A percentile compares a stretch with the other conserved stretches of the same genome.
Conservation (phyloP, 179 eudicot genomes). For the Nepenthes alata region DNA sequence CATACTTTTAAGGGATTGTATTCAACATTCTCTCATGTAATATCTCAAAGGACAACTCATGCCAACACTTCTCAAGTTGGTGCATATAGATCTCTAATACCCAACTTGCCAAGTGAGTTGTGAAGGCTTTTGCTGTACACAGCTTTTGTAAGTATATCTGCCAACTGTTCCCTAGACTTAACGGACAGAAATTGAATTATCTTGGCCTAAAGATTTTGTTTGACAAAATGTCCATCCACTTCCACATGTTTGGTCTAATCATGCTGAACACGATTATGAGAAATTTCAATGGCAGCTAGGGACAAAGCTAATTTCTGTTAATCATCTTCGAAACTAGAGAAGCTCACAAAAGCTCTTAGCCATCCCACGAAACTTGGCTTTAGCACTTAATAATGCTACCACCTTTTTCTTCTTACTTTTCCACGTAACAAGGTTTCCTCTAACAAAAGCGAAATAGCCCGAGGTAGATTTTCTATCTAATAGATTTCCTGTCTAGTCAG, state of each 20-base stretch:
- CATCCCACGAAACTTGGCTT: background rate
- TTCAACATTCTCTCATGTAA: too few relatives aligned
- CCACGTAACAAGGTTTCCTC: background rate
- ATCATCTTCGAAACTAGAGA: background rate
- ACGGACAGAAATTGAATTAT: too few relatives aligned
- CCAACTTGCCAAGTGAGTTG: background rate
- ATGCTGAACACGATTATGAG: too few relatives aligned
- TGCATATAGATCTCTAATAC: background rate
- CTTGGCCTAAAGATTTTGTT: too few relatives aligned
- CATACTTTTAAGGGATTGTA: too few relatives aligned
- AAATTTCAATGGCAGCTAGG: background rate
- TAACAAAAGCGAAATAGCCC: background rate
- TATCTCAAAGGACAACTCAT: background rate
- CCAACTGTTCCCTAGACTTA: too few relatives aligned
- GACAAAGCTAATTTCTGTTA: background rate
- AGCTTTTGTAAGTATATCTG: too few relatives aligned
- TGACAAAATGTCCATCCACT: too few relatives aligned
- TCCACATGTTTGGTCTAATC: too few relatives aligned
- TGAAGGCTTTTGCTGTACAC: background rate
- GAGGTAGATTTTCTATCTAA: background rate
- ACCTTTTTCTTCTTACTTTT: background rate
- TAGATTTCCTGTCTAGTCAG: background rate
- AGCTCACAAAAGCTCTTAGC: background rate
- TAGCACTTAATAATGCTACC: background rate
- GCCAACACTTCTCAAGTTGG: constrained; percentile 1